Evolutionary conservation across 257 asterid genomes (phyloP), one percentile per base, ranked within the genome.

Genomic region (Leptodermis oblonga): DNA sequence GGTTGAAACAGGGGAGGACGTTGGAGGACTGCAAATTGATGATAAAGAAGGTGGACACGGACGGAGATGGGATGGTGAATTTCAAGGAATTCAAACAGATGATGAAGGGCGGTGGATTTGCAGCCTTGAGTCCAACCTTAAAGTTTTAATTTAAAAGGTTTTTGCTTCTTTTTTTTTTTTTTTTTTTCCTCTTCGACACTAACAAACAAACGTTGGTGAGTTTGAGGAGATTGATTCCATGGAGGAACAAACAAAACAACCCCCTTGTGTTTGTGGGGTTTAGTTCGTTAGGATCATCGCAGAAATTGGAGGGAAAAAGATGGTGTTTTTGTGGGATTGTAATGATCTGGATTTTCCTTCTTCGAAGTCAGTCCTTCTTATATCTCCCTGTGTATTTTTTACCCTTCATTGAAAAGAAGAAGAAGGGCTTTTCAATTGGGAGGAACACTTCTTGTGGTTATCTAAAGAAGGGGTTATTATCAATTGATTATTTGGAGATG

Each of bases 21-120:
- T 42, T 76, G 22, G 86, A 82, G 36, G 86, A 82, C 52, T 82
- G 86, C 46, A 75, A 67, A 65, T 41, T 30, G 65, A 78, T 82
- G 83, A 82, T 82, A 12, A 68, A 62, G 68, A 82, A 76, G 74
- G 83, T 82, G 10, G 86, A 81, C 17, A 81, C 60, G 41, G 86
- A 81, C 53, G 81, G 86, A 23, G 86, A 81, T 67, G 86, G 81
- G 7, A 81, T 30, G 79, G 83, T 81, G 31, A 63, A 81, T 37
- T 81, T 65, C 15, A 79, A 67, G 28, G 83, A 81, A 61, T 81
- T 81, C 61, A 67, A 69, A 42, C 83, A 81, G 73, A 81, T 81
- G 86, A 81, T 81, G 86, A 81, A 81, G 72, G 54, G 81, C 25
- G 86, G 86, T 72, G 86, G 83, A 33, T 81, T 81, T 67, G 73